These are phyloP conservation scores for Globisporangium polare DNA, from an alignment of 352 stramenopile species.

Conservation along the genomic window DNA sequence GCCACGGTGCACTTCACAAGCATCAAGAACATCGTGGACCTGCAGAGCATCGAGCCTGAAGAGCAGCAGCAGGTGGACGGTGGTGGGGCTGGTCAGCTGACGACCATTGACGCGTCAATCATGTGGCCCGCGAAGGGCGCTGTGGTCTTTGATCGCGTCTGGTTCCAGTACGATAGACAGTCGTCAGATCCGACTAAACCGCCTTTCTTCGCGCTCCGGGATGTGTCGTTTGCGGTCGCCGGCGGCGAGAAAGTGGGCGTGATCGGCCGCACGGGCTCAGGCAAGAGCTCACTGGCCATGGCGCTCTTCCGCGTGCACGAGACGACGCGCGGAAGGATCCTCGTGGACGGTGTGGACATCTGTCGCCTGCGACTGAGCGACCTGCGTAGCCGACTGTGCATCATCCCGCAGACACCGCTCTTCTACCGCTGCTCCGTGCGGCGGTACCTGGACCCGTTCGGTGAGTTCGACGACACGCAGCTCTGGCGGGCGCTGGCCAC, in stretches of 20 bases:
- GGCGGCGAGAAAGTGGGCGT: slow-evolving; percentile 51
- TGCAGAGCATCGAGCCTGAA: slow-evolving; percentile 60
- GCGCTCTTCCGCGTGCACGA: slow-evolving; percentile 49
- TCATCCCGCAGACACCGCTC: slow-evolving; percentile 89
- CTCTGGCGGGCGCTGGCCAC: slow-evolving; percentile 40
- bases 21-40: slow-evolving; percentile 32
- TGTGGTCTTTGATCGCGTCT: slow-evolving; percentile 81
- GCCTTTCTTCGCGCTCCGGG: slow-evolving; percentile 31
- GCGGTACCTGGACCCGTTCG: slow-evolving; percentile 91
- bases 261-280: slow-evolving; percentile 47
- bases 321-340: slow-evolving; percentile 53
- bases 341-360: slow-evolving; percentile 88
- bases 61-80: slow-evolving; percentile 11
- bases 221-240: slow-evolving; percentile 37
- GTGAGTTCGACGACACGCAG: slow-evolving; percentile 59
- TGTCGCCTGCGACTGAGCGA: slow-evolving; percentile 25
- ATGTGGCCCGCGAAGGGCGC: slow-evolving; percentile 68
- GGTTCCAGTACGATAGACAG: slow-evolving; percentile 81
- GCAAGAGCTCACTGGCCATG: slow-evolving; percentile 57
- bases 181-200: no score
- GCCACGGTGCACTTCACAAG: slow-evolving; percentile 33
- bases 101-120: slow-evolving; percentile 8
- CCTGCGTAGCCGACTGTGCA: slow-evolving; percentile 38
- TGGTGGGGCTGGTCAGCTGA: background rate
- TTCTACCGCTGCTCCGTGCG: slow-evolving; percentile 90